A percentile compares a stretch with the other conserved stretches of the same genome.
These are phyloP conservation scores for Fragaria nilgerrensis DNA, from an alignment of 306 rosid genomes.

Conservation along the genomic window DNA sequence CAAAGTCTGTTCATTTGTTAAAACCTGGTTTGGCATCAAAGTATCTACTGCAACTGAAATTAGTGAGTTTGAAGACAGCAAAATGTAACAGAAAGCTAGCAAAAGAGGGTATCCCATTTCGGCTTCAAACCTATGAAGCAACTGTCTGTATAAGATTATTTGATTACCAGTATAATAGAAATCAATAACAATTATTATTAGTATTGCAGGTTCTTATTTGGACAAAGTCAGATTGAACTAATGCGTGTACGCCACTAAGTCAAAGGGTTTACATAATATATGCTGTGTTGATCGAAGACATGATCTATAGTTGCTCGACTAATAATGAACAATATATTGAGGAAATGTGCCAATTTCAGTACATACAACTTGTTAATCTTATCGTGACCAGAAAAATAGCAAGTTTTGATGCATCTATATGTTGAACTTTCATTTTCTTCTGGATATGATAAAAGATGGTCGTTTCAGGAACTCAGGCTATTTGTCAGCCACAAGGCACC, in stretches of 20 bases:
- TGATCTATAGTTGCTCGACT: background rate
- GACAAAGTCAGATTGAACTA: background rate
- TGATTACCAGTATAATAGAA: background rate
- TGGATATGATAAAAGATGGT: background rate
- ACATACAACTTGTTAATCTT: background rate
- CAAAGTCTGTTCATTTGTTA: slow-evolving; percentile 27
- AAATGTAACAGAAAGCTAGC: slow-evolving; percentile 10
- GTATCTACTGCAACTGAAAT: slow-evolving; percentile 24
- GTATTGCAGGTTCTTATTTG: background rate
- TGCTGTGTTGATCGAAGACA: background rate
- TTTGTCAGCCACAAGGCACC: background rate
- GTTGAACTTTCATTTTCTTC: background rate
- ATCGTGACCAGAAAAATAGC: background rate
- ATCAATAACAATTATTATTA: background rate
- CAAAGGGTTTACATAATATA: background rate
- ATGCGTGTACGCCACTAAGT: background rate
- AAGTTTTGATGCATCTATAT: background rate
- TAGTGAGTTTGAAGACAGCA: slow-evolving; percentile 10
- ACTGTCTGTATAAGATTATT: background rate
- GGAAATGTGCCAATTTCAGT: background rate
- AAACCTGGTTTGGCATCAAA: slow-evolving; percentile 15
- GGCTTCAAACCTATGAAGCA: background rate
- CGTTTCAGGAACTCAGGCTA: background rate
- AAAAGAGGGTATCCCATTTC: slow-evolving; percentile 16
- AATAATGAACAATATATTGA: background rate